Evolutionary conservation across 495 filamentous ascomycete genomes (phyloP).

Genomic region (Amniculicola lignicola): DNA sequence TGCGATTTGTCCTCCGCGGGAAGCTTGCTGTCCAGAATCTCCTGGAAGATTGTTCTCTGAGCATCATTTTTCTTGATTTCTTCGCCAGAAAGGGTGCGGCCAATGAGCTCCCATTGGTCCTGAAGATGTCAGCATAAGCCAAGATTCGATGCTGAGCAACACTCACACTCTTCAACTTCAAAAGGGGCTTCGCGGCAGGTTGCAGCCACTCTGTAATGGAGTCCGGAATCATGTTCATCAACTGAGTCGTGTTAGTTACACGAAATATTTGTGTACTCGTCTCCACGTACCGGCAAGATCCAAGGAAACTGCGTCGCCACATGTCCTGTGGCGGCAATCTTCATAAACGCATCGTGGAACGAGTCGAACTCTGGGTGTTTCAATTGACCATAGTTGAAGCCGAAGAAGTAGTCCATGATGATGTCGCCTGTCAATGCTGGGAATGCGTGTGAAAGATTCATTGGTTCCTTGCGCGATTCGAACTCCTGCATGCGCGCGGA

Average conservation of each 20-base stretch:
- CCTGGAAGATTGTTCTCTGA: slow-evolving; percentile 22
- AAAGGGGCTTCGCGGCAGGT: slow-evolving; percentile 14
- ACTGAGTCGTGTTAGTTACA: neutral
- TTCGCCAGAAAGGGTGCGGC: slow-evolving; percentile 11
- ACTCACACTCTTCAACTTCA: slow-evolving; percentile 19
- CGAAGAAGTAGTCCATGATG: slow-evolving; percentile 31
- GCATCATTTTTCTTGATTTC: slow-evolving; percentile 4
- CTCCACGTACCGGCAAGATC: slow-evolving; percentile 11
- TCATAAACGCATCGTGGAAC: slow-evolving; percentile 21
- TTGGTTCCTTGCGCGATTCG: slow-evolving; percentile 15
- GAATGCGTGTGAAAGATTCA: slow-evolving; percentile 19
- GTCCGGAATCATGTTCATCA: slow-evolving; percentile 22
- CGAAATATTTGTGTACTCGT: neutral
- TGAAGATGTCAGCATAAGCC: neutral
- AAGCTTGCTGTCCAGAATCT: slow-evolving; percentile 17
- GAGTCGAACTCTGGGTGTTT: slow-evolving; percentile 19
- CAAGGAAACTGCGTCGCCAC: slow-evolving; percentile 23
- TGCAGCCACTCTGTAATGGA: slow-evolving; percentile 16
- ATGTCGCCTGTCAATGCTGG: slow-evolving; percentile 25
- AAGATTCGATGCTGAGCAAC: neutral
- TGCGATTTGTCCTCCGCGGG: slow-evolving; percentile 28
- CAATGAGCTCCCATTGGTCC: slow-evolving; percentile 11
- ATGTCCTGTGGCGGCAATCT: slow-evolving; percentile 12
- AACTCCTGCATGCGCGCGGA: slow-evolving; percentile 20
- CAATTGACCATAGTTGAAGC: slow-evolving; percentile 23